Percentiles rank a stretch among this genome's conserved stretches.
phyloP scores from a whole-genome alignment of 495 filamentous ascomycete species.

The Acidomyces sp. region DNA sequence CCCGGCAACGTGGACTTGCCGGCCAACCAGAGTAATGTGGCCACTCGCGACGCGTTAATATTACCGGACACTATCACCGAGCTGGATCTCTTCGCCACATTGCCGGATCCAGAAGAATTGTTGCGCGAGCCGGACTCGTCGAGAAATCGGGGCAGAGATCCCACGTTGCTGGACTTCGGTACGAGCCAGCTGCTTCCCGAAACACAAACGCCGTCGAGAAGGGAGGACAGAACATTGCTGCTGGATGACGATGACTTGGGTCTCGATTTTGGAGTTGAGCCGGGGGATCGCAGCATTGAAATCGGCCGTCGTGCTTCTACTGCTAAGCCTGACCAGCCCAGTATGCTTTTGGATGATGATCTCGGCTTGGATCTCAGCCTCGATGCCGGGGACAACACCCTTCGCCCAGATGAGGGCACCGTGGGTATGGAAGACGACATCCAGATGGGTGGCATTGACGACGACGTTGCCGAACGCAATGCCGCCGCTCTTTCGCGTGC shows the following conservation, averaged over 20 bases:
- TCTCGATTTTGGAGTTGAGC: conserved; percentile 46
- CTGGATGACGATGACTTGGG: conserved; percentile 45
- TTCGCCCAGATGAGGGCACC: conserved; percentile 39
- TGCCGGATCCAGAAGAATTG: conserved; percentile 31
- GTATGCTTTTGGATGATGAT: conserved; percentile 46
- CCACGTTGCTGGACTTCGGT: conserved; percentile 28
- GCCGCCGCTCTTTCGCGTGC: conserved; percentile 25
- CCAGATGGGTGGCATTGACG: conserved; percentile 42
- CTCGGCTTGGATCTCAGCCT: conserved; percentile 38
- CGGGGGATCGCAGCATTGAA: conserved; percentile 60
- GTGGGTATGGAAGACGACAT: conserved; percentile 49
- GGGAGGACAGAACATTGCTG: conserved; percentile 9
- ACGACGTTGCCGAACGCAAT: conserved; percentile 12
- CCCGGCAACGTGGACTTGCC: conserved; percentile 44
- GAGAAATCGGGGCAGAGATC: conserved; percentile 18
- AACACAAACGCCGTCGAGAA: conserved; percentile 6
- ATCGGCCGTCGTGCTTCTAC: conserved; percentile 67
- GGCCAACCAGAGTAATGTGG: conserved; percentile 32
- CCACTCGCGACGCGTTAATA: conserved; percentile 33
- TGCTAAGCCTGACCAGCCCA: conserved; percentile 53
- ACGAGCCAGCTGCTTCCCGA: conserved; percentile 26
- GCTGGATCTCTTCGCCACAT: conserved; percentile 56
- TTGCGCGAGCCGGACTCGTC: conserved; percentile 19
- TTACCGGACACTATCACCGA: conserved; percentile 83
- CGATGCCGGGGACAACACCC: conserved; percentile 29